phyloP scores from a whole-genome alignment of 1,284 basidiomycete species.

The Leccinum angustisporum region DNA sequence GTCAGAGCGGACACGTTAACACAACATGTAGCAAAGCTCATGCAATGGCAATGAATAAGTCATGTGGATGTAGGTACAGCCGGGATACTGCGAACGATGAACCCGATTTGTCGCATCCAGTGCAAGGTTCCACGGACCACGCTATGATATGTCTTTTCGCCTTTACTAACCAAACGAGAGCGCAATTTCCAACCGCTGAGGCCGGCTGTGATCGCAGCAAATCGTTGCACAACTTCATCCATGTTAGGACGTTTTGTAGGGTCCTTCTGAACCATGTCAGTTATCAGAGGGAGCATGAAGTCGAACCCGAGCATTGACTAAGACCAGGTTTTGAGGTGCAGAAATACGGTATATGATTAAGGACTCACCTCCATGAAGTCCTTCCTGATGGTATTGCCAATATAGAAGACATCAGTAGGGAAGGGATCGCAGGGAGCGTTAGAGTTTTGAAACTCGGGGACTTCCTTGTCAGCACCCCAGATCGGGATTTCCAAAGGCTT shows the following conservation, averaged over 20 bases:
- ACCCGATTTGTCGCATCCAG: conserved; percentile 17
- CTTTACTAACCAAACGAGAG: conserved; percentile 16
- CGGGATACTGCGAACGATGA: conserved; percentile 9
- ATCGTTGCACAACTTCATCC: conserved; percentile 17
- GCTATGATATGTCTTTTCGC: not conserved
- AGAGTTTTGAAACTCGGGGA: conserved; percentile 23
- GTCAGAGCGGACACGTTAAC: not conserved
- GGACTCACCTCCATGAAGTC: conserved; percentile 29
- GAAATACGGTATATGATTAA: not conserved
- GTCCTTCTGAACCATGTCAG: conserved; percentile 20
- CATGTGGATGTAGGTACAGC: conserved; percentile 10
- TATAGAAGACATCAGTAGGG: conserved; percentile 38
- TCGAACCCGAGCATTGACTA: conserved; percentile 17
- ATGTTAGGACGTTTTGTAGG: conserved; percentile 24
- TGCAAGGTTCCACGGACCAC: conserved; percentile 9
- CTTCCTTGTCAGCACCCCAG: conserved; percentile 25
- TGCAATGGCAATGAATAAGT: not conserved
- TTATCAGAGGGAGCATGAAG: conserved; percentile 17
- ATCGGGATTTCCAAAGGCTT: conserved; percentile 22
- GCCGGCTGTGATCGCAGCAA: not conserved
- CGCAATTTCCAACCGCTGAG: conserved; percentile 17
- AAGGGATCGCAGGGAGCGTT: conserved; percentile 34
- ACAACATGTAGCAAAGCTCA: not conserved
- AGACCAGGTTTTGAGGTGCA: not conserved
- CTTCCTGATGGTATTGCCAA: conserved; percentile 35